Percentiles rank a stretch among this genome's conserved stretches.
These are phyloP conservation scores for Candida chilensis DNA, from an alignment of 805 yeast species.

Conservation along the genomic window DNA sequence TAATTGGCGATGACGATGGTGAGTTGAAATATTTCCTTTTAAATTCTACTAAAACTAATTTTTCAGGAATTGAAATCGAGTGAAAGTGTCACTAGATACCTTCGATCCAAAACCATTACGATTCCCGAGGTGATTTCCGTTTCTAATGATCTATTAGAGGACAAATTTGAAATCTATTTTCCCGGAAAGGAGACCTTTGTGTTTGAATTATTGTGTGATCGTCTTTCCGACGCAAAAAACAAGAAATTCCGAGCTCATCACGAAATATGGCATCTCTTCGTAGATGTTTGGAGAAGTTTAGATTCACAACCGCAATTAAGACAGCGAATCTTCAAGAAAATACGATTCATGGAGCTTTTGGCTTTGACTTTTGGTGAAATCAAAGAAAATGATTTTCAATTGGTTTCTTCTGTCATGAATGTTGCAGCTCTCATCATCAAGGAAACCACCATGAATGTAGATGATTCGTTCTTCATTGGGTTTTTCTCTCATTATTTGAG, in stretches of 20 bases:
- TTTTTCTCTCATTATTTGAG: too few species aligned
- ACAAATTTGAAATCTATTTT: conserved; percentile 26
- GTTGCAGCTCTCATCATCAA: too few species aligned
- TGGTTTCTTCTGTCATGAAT: too few species aligned
- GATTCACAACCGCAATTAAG: conserved; percentile 19
- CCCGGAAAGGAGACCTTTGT: conserved; percentile 50
- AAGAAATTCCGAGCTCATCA: conserved; percentile 29
- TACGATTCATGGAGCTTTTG: conserved; percentile 29
- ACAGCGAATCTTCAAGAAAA: conserved; percentile 27
- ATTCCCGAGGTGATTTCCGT: conserved; percentile 29
- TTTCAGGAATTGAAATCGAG: conserved; percentile 9
- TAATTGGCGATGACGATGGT: neutral
- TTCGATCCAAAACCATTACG: conserved; percentile 43
- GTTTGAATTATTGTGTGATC: conserved; percentile 50
- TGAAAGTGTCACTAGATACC: conserved; percentile 44
- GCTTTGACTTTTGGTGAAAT: too few species aligned
- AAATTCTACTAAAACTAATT: neutral
- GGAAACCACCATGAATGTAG: too few species aligned
- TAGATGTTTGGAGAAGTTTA: conserved; percentile 23
- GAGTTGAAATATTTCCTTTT: neutral
- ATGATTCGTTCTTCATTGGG: too few species aligned
- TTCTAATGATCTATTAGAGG: conserved; percentile 20
- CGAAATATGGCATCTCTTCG: conserved; percentile 43
- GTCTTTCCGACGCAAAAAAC: conserved; percentile 42
- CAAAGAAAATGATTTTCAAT: too few species aligned